Evolutionary conservation across 2,329 filamentous ascomycete genomes (phyloP).

Genomic region (Pseudocercospora eumusae): DNA sequence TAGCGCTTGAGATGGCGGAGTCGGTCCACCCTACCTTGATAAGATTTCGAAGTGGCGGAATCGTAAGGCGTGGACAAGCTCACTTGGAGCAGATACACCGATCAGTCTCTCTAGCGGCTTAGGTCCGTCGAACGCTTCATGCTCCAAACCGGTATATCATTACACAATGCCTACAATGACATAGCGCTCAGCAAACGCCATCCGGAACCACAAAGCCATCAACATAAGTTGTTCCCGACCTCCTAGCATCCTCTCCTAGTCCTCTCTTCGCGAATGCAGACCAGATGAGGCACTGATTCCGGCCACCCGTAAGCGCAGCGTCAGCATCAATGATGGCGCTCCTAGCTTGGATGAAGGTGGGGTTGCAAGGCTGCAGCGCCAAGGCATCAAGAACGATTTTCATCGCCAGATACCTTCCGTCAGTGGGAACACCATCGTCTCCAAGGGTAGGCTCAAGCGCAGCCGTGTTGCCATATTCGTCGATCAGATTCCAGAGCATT

Average conservation of each 20-base stretch:
- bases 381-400: slow-evolving; percentile 57
- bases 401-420: slow-evolving; percentile 56
- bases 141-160: too few species aligned
- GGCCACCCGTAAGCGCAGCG: slow-evolving; percentile 52
- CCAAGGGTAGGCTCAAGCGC: slow-evolving; percentile 46
- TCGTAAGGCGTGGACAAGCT: too few species aligned
- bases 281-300: slow-evolving; percentile 57
- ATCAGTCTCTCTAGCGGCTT: too few species aligned
- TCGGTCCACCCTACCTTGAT: too few species aligned
- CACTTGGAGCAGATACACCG: too few species aligned
- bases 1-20: too few species aligned
- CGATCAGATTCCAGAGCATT: slow-evolving; percentile 60
- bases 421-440: slow-evolving; percentile 51
- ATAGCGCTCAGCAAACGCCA: slow-evolving; percentile 17
- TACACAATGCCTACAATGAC: too few species aligned
- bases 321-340: slow-evolving; percentile 61
- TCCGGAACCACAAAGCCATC: slow-evolving; percentile 22
- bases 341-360: slow-evolving; percentile 56
- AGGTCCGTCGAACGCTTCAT: too few species aligned
- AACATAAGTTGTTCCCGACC: slow-evolving; percentile 14
- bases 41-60: too few species aligned
- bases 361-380: slow-evolving; percentile 59
- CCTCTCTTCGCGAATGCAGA: slow-evolving; percentile 59
- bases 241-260: slow-evolving; percentile 43
- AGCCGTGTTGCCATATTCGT: slow-evolving; percentile 56